Percentiles rank a stretch among this genome's conserved stretches.
Evolutionary conservation across 306 rosid species (phyloP).

Genomic region (Dryas octopetala): DNA sequence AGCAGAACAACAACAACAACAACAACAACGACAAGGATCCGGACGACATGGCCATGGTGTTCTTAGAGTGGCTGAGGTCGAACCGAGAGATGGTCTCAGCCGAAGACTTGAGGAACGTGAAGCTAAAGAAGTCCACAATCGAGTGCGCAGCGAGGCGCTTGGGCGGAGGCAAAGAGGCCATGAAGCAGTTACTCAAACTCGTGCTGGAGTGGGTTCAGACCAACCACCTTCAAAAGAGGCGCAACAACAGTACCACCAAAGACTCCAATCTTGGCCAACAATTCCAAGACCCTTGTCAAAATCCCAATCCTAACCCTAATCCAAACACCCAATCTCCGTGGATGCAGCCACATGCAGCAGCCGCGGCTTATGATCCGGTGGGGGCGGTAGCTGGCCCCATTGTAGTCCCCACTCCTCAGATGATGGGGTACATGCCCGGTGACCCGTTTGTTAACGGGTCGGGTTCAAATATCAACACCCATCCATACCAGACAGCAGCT

Average conservation of each 20-base stretch:
- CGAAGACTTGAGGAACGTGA: conserved; percentile 79
- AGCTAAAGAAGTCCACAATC: conserved; percentile 70
- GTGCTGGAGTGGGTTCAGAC: conserved; percentile 95
- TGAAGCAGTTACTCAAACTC: conserved; percentile 84
- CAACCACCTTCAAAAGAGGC: conserved; percentile 70
- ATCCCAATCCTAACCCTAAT: conserved; percentile 40
- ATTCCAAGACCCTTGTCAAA: conserved; percentile 39
- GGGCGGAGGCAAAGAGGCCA: conserved; percentile 94
- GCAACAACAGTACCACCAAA: conserved; percentile 31
- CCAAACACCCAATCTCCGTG: conserved; percentile 36
- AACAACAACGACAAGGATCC: conserved; percentile 4
- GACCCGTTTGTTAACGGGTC: conserved; percentile 20
- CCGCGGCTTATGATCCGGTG: conserved; percentile 30
- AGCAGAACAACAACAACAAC: background rate
- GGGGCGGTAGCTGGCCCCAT: background rate
- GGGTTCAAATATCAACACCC: background rate
- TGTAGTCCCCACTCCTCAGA: conserved; percentile 23
- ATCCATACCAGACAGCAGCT: conserved; percentile 30
- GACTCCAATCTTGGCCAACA: conserved; percentile 15
- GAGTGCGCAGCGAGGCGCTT: conserved; percentile 80
- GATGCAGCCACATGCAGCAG: conserved; percentile 26
- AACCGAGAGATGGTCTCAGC: conserved; percentile 85
- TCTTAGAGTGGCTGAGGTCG: conserved; percentile 82
- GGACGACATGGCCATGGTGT: conserved; percentile 79
- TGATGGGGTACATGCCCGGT: conserved; percentile 50